These are phyloP conservation scores for Pythium aristosporum DNA, from an alignment of 352 stramenopile genomes.

Conservation along the genomic window DNA sequence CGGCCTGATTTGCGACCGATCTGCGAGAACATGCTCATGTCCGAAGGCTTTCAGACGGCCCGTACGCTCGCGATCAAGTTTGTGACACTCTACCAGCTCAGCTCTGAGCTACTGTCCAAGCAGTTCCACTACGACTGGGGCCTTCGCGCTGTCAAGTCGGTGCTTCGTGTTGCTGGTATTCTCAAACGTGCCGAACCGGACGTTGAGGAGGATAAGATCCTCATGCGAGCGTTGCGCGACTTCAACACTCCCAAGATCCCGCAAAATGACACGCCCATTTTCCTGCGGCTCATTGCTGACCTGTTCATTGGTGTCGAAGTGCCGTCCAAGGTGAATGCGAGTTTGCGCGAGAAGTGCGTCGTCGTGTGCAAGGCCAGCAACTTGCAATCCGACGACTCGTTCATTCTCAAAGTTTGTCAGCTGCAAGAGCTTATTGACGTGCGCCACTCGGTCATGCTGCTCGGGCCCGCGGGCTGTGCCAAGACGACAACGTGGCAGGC, in stretches of 20 bases:
- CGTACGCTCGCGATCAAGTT: slow-evolving; percentile 92
- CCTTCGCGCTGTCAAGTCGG: slow-evolving; percentile 87
- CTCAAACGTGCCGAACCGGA: slow-evolving; percentile 81
- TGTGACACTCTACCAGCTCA: slow-evolving; percentile 88
- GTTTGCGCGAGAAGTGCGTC: slow-evolving; percentile 91
- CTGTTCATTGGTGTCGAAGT: slow-evolving; percentile 93
- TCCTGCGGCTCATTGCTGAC: slow-evolving; percentile 84
- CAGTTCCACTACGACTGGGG: slow-evolving; percentile 93
- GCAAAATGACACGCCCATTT: slow-evolving; percentile 86
- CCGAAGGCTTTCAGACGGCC: slow-evolving; percentile 85
- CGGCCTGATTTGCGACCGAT: slow-evolving; percentile 92
- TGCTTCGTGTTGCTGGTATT: slow-evolving; percentile 84
- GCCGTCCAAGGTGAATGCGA: slow-evolving; percentile 92
- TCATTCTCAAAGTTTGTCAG: slow-evolving; percentile 87
- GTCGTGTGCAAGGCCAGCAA: slow-evolving; percentile 89
- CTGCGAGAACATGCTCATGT: slow-evolving; percentile 91
- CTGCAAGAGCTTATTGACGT: slow-evolving; percentile 88
- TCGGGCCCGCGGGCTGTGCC: slow-evolving; percentile 76
- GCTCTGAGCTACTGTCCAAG: slow-evolving; percentile 81
- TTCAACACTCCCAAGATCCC: slow-evolving; percentile 90
- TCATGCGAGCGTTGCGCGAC: slow-evolving; percentile 84
- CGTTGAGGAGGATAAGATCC: slow-evolving; percentile 84
- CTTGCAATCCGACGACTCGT: slow-evolving; percentile 82
- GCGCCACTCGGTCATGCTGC: slow-evolving; percentile 85
- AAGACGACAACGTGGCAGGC: slow-evolving; percentile 88